Base-by-base conservation (phyloP, 2,329 filamentous ascomycete species). In the Aspergillus sp. region DNA sequence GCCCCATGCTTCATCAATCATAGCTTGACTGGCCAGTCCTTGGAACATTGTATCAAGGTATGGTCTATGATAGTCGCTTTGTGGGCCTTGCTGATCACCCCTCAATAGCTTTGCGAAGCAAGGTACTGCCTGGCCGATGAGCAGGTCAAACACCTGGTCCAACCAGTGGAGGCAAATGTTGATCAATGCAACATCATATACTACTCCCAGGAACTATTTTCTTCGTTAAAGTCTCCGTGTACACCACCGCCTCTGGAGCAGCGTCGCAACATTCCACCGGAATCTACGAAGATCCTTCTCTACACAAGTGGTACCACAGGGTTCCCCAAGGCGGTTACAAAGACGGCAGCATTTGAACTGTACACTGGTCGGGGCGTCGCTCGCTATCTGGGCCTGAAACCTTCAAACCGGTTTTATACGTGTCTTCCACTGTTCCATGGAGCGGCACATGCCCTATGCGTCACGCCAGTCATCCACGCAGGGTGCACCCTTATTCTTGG, bases 291-390 rank as follows among this genome's bases (percentile, higher is more conserved):
- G n/a, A 32, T 47, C 23, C 44, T 45, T 14, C 19, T 45, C 9
- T 52, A 52, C 19, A 52, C 49, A 20, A 47, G 43, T 4, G 49
- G 49, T 4, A 52, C 49, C 13, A 52, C 49, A 9, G 49, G 49
- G 10, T 29, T 52, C 5, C 49, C 49, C 11, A 52, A 52, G 44
- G 49, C 48, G 3, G 40, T 42, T 13, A 21, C 17, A 5, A 42
- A 42, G 7, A 17, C 40, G 3, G 40, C 19, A 5, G 40, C 40
- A 17, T 42, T 42, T 17, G 40, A 42, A 21, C 5, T 21, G 6
- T 42, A 19, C 40, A 42, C 14, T 13, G 40, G 40, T 6, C 40
- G 19, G 11, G 16, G 6, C 5, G 6, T 19, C 5, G 40, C 40
- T 21, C 40, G 40, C 3, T 42, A 42, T 20, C n/a, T 42, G 14